Percentiles rank a stretch among this genome's conserved stretches.
phyloP scores from a whole-genome alignment of 306 rosid genomes.

The Lagenaria siceraria region DNA sequence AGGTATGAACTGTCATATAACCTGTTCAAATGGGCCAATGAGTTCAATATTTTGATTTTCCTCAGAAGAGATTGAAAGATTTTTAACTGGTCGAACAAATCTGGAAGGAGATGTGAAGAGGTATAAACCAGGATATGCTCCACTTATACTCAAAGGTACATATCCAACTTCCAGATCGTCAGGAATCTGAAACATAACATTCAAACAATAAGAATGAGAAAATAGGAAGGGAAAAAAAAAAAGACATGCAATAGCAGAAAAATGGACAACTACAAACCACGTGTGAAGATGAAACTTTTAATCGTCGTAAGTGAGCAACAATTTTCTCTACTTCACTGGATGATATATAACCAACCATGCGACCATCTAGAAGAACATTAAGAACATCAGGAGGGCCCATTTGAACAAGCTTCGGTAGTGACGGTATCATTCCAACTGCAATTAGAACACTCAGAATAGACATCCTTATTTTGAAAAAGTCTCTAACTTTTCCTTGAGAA shows the following conservation, averaged over 20 bases:
- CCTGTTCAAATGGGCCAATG: constrained; percentile 98
- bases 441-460: constrained; percentile 36
- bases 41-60: constrained; percentile 57
- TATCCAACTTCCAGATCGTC: constrained; percentile 86
- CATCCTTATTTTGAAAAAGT: constrained; percentile 37
- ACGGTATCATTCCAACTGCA: constrained; percentile 54
- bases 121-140: constrained; percentile 90
- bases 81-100: constrained; percentile 83
- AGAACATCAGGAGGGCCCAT: constrained; percentile 73
- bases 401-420: constrained; percentile 50
- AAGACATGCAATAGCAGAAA: not conserved
- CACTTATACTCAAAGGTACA: constrained; percentile 77
- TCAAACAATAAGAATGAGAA: constrained; percentile 13
- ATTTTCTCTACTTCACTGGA: constrained; percentile 65
- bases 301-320: constrained; percentile 57
- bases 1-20: constrained; percentile 10
- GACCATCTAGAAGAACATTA: constrained; percentile 70
- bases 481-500: constrained; percentile 54
- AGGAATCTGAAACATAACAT: constrained; percentile 53
- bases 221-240: no score
- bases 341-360: constrained; percentile 59
- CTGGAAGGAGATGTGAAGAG: constrained; percentile 67
- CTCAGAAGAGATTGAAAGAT: constrained; percentile 42
- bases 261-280: constrained; percentile 36
- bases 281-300: constrained; percentile 52